Conservation (phyloP, 2,329 filamentous ascomycete species). For the Ophiocordyceps polyrhachis-furcata region DNA sequence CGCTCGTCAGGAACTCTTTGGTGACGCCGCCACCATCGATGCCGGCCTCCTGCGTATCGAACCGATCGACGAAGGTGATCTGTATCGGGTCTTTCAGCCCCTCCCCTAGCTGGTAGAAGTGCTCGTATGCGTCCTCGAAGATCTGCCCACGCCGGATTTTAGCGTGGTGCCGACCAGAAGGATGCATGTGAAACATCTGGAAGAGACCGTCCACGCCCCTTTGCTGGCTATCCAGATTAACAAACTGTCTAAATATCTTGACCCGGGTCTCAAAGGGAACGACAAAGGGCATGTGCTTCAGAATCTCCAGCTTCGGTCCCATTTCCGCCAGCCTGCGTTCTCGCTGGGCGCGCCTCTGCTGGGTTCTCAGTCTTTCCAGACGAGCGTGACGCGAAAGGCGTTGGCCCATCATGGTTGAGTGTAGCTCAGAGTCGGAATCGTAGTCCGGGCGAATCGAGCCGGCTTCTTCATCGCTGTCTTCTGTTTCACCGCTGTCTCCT, state of each 20-base stretch:
- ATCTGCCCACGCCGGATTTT: constrained; percentile 60
- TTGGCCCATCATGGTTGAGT: constrained; percentile 29
- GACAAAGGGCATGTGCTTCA: constrained; percentile 93
- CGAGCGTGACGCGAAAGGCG: constrained; percentile 43
- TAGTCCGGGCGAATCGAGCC: constrained; percentile 16
- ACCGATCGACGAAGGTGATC: constrained; percentile 89
- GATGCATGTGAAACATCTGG: constrained; percentile 4
- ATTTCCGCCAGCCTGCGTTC: constrained; percentile 60
- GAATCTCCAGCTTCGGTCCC: constrained; percentile 70
- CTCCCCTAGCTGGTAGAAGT: constrained; percentile 67
- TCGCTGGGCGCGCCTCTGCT: constrained; percentile 47
- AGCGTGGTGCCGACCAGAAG: constrained; percentile 48
- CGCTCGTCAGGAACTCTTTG: constrained; percentile 85
- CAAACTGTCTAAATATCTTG: constrained; percentile 82
- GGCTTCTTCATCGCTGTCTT: constrained; percentile 10
- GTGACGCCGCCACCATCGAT: constrained; percentile 96
- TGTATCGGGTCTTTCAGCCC: constrained; percentile 87
- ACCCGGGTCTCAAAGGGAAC: constrained; percentile 87
- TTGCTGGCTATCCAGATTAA: constrained; percentile 44
- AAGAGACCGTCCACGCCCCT: constrained; percentile 7
- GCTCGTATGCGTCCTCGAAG: constrained; percentile 69
- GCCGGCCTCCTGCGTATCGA: constrained; percentile 70
- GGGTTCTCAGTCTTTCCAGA: constrained; percentile 41
- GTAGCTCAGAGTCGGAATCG: constrained; percentile 8
- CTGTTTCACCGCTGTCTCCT: constrained; percentile 8